phyloP scores from a whole-genome alignment of 2,329 filamentous ascomycete genomes.

The Cercospora sesami region DNA sequence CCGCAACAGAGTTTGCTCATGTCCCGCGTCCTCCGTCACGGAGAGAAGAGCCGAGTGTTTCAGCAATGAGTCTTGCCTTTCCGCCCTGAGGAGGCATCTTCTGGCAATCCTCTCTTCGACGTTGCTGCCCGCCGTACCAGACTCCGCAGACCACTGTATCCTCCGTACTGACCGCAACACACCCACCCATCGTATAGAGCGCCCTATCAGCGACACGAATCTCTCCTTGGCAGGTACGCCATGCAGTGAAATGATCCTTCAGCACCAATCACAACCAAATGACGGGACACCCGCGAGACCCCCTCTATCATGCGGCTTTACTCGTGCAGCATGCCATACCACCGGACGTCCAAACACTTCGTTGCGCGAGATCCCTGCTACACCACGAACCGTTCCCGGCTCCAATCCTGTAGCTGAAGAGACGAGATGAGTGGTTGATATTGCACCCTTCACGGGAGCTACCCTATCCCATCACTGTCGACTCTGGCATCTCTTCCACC shows the following conservation, averaged over 20 bases:
- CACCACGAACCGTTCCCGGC: neutral
- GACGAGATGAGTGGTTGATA: neutral
- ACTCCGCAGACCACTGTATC: neutral
- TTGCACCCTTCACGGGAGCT: neutral
- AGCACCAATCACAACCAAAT: neutral
- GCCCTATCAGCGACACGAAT: neutral
- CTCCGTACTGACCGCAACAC: neutral
- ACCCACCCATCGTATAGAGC: neutral
- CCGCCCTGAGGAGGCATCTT: neutral
- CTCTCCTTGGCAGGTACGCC: neutral
- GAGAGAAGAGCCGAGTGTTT: neutral
- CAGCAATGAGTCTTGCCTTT: neutral
- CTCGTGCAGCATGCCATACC: neutral
- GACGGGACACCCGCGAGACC: neutral
- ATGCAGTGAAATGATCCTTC: neutral
- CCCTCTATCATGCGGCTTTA: neutral
- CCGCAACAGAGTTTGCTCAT: neutral
- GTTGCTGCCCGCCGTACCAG: neutral
- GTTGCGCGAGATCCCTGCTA: neutral
- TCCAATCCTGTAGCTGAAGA: neutral
- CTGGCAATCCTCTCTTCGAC: neutral
- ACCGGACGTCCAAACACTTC: conserved; percentile 1
- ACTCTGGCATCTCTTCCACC: neutral
- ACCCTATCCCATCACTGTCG: neutral
- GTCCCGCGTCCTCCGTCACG: neutral